These are phyloP conservation scores for Colletotrichum sp. DNA, from an alignment of 2,329 filamentous ascomycete species.

Conservation along the genomic window DNA sequence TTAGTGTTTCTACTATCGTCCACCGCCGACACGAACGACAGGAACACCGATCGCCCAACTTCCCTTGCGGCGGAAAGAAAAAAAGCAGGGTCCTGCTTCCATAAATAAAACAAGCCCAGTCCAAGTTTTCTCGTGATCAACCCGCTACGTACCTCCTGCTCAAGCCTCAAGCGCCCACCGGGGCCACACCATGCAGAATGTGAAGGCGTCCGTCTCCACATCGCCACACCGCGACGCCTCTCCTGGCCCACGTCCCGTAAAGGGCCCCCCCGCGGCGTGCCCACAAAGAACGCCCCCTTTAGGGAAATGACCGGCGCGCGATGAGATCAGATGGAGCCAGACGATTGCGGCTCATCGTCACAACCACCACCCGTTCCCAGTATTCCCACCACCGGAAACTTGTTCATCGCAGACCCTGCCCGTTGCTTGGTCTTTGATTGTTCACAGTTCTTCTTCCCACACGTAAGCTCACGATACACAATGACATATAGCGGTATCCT, in stretches of 20 bases:
- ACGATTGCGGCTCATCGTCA: not conserved
- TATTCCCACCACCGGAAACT: not conserved
- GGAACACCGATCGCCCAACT: not conserved
- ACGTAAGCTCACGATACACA: not conserved
- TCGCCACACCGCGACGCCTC: not conserved
- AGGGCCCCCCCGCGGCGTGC: not conserved
- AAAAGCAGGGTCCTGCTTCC: constrained; percentile 12
- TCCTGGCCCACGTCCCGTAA: not conserved
- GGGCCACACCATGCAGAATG: not conserved
- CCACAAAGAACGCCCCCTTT: not conserved
- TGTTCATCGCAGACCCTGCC: not conserved
- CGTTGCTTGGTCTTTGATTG: not conserved
- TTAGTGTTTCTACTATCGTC: not conserved
- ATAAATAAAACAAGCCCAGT: not conserved
- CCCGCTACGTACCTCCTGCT: not conserved
- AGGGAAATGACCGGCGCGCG: constrained; percentile 1
- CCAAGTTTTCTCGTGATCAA: not conserved
- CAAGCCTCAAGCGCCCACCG: not conserved
- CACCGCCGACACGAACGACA: not conserved
- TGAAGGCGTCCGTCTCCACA: not conserved
- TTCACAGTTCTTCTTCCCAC: not conserved
- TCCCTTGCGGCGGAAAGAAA: not conserved
- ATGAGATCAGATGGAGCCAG: constrained; percentile 9
- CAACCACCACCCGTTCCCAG: not conserved
- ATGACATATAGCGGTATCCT: not conserved